These are phyloP conservation scores for Talaromyces adpressus DNA, from an alignment of 495 filamentous ascomycete genomes.

Conservation along the genomic window DNA sequence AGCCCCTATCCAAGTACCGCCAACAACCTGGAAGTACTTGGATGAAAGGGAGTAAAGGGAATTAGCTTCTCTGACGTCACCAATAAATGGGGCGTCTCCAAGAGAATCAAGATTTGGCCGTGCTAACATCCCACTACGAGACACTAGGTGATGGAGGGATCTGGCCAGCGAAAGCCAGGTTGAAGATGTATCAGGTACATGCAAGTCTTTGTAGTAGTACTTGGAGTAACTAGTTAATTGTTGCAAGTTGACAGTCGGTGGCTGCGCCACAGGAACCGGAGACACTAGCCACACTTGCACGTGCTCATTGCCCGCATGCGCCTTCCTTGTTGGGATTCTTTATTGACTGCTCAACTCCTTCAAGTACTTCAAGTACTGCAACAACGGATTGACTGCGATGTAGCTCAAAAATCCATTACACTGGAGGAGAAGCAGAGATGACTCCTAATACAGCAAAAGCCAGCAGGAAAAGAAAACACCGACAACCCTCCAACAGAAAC, in stretches of 20 bases:
- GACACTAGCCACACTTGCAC: background rate
- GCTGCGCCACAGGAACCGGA: background rate
- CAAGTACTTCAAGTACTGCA: no score
- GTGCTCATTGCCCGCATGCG: background rate
- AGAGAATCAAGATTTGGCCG: slow-evolving; percentile 1
- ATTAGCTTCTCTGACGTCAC: background rate
- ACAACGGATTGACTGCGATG: no score
- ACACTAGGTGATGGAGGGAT: background rate
- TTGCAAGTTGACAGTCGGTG: background rate
- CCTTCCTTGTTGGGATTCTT: background rate
- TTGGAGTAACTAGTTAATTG: no score
- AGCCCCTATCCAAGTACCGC: background rate
- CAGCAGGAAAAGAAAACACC: background rate
- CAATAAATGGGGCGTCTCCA: background rate
- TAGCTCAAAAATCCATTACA: no score
- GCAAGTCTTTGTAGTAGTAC: no score
- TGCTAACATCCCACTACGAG: background rate
- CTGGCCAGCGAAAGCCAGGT: background rate
- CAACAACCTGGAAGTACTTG: background rate
- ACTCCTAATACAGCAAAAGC: background rate
- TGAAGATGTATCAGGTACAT: background rate
- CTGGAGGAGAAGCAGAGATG: background rate
- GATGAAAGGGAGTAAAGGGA: background rate
- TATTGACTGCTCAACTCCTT: background rate
- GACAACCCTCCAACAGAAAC: background rate